Evolutionary conservation across 2,329 filamentous ascomycete species (phyloP).

Genomic region (Ciborinia camelliae): DNA sequence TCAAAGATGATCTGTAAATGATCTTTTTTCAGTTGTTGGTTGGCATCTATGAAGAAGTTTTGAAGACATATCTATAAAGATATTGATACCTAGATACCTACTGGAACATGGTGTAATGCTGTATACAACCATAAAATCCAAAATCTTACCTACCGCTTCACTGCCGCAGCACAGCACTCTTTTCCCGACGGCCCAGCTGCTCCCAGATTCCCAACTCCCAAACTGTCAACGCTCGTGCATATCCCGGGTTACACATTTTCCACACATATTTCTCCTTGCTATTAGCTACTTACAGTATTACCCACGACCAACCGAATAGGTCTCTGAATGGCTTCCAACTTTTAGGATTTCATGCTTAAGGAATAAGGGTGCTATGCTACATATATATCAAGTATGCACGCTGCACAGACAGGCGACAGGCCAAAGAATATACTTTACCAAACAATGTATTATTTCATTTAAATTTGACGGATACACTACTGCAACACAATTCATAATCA

Average conservation of each 20-base stretch:
- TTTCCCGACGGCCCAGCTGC: conserved; percentile 5
- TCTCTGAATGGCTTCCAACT: background rate
- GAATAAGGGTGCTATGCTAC: background rate
- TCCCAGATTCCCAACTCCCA: conserved; percentile 6
- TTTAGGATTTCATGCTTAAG: background rate
- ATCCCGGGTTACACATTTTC: conserved; percentile 9
- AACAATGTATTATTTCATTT: background rate
- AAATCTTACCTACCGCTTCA: conserved; percentile 10
- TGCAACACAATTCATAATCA: conserved; percentile 3
- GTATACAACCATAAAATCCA: conserved; percentile 6
- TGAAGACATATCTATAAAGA: background rate
- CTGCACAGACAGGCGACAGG: background rate
- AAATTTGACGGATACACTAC: conserved; percentile 15
- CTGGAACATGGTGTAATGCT: background rate
- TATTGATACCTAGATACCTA: background rate
- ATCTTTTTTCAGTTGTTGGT: background rate
- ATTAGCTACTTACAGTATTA: background rate
- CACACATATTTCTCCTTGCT: background rate
- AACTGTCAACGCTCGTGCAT: conserved; percentile 16
- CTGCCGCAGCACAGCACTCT: conserved; percentile 3
- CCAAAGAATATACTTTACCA: background rate
- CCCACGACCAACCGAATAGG: background rate
- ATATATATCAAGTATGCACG: background rate
- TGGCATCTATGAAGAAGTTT: background rate
- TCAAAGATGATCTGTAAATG: background rate